Conservation (phyloP, 306 rosid genomes). For the Sphenostylis stenocarpa region DNA sequence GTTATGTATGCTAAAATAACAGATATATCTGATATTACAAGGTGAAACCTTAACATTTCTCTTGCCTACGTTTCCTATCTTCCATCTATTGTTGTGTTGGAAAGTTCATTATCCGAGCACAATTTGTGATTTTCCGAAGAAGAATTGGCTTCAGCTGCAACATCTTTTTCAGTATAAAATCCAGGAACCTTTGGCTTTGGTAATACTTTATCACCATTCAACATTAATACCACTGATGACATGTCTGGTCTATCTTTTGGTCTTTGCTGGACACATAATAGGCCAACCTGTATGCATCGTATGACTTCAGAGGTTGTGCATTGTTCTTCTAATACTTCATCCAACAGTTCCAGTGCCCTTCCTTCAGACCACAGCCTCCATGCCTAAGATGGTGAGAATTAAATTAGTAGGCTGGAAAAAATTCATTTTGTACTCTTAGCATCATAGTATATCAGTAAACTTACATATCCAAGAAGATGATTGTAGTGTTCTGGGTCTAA, state of each 20-base stretch:
- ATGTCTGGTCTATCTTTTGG: constrained; percentile 27
- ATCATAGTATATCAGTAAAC: not conserved
- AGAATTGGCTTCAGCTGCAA: not conserved
- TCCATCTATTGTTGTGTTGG: not conserved
- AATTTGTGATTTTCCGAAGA: not conserved
- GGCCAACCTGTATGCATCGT: constrained; percentile 19
- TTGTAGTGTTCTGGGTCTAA: not conserved
- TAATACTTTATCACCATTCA: constrained; percentile 13
- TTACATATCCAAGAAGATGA: constrained; percentile 31
- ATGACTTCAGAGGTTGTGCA: not conserved
- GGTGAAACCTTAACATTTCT: not conserved
- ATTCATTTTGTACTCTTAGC: not conserved
- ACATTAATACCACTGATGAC: constrained; percentile 19
- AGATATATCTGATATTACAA: not conserved
- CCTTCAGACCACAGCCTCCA: constrained; percentile 20
- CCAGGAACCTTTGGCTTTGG: constrained; percentile 16
- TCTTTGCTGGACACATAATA: constrained; percentile 12
- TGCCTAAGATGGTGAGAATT: not conserved
- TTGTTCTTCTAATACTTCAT: not conserved
- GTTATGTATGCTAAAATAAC: not conserved
- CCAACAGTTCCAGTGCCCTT: not conserved
- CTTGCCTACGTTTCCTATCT: not conserved
- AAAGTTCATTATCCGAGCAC: not conserved
- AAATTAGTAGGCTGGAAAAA: not conserved
- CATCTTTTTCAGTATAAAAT: not conserved